Evolutionary conservation across 768 basidiomycete species (phyloP).

Genomic region (Russula brevipes): DNA sequence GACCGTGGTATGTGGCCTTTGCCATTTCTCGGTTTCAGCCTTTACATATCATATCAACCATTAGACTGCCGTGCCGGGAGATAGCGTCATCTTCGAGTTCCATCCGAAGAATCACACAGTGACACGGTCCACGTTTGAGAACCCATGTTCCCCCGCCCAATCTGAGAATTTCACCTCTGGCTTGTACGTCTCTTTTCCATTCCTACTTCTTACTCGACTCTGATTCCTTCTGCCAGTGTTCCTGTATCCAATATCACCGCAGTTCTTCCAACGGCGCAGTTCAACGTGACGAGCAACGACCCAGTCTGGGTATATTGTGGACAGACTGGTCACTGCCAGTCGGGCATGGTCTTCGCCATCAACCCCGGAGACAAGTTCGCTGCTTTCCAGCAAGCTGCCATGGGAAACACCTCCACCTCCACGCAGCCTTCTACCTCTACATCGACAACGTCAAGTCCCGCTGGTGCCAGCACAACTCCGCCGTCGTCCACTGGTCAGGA

Average conservation of each 20-base stretch:
- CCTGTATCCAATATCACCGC: conserved; percentile 43
- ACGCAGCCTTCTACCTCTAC: conserved; percentile 25
- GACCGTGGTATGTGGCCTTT: conserved; percentile 28
- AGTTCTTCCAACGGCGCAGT: conserved; percentile 43
- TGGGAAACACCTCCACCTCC: conserved; percentile 29
- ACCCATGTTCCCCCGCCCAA: conserved; percentile 40
- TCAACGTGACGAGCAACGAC: conserved; percentile 38
- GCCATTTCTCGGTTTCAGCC: too few relatives aligned
- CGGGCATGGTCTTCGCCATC: conserved; percentile 63
- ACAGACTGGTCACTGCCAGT: conserved; percentile 50
- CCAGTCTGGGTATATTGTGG: conserved; percentile 59
- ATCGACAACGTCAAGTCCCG: conserved; percentile 32
- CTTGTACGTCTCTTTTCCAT: conserved; percentile 41
- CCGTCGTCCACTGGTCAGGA: conserved; percentile 28
- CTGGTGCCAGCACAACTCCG: conserved; percentile 27
- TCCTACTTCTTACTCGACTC: background rate
- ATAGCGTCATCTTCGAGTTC: conserved; percentile 48
- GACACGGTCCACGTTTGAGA: conserved; percentile 50
- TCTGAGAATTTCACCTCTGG: conserved; percentile 51
- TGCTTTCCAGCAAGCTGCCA: conserved; percentile 52
- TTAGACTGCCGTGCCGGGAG: conserved; percentile 45
- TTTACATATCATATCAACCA: background rate
- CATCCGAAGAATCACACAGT: conserved; percentile 53
- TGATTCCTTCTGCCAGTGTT: conserved; percentile 37
- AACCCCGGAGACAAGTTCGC: conserved; percentile 53